phyloP scores from a whole-genome alignment of 768 basidiomycete species.

The Suillus spraguei region DNA sequence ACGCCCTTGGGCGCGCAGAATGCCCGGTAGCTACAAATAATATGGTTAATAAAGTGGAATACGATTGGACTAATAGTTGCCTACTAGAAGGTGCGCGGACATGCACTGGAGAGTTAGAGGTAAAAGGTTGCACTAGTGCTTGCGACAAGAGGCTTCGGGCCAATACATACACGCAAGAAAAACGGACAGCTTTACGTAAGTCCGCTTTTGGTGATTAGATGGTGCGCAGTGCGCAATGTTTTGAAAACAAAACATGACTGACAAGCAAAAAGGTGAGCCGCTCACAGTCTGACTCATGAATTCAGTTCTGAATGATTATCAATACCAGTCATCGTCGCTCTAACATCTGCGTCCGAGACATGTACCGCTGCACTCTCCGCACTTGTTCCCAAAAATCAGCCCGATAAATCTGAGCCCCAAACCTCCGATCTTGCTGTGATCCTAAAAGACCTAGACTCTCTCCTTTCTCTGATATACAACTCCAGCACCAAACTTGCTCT shows the following conservation, averaged over 20 bases:
- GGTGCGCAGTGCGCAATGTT: background rate
- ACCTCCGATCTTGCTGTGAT: slow-evolving; percentile 41
- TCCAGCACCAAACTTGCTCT: slow-evolving; percentile 64
- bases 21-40: slow-evolving; percentile 37
- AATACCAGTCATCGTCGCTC: slow-evolving; percentile 16
- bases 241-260: slow-evolving; percentile 32
- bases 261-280: slow-evolving; percentile 42
- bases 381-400: background rate
- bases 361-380: slow-evolving; percentile 24
- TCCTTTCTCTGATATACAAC: slow-evolving; percentile 59
- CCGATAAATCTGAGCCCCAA: background rate
- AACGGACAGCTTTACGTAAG: slow-evolving; percentile 22
- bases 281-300: background rate
- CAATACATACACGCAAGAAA: slow-evolving; percentile 9
- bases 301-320: slow-evolving; percentile 6
- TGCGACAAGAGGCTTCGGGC: background rate
- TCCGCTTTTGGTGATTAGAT: background rate
- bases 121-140: background rate
- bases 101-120: slow-evolving; percentile 10
- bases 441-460: slow-evolving; percentile 55
- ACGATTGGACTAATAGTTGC: background rate
- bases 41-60: background rate
- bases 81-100: slow-evolving; percentile 19
- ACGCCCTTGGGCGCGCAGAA: slow-evolving; percentile 33
- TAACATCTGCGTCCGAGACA: slow-evolving; percentile 19